A percentile compares a stretch with the other conserved stretches of the same genome.
phyloP scores from a whole-genome alignment of 2,329 filamentous ascomycete genomes.

The Fusarium tupiense region DNA sequence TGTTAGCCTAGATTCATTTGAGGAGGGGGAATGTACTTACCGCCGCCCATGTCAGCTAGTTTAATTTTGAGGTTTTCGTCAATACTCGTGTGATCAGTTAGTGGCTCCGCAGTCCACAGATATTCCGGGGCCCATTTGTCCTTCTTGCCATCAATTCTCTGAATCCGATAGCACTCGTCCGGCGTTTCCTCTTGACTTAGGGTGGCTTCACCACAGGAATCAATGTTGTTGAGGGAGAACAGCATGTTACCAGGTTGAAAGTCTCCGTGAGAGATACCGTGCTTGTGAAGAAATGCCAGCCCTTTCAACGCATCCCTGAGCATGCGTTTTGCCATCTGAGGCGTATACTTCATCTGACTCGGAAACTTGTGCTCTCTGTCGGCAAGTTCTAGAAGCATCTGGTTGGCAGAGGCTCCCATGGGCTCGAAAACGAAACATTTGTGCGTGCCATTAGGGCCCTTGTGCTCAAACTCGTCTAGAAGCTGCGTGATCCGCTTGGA shows the following conservation, averaged over 20 bases:
- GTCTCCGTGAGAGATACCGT: neutral
- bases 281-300: neutral
- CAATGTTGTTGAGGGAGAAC: neutral
- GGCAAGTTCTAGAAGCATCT: neutral
- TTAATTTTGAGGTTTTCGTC: neutral
- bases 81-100: neutral
- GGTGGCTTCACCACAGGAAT: neutral
- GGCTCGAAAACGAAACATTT: slow-evolving; percentile 45
- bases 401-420: slow-evolving; percentile 44
- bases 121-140: slow-evolving; percentile 12
- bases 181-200: fast-evolving
- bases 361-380: fast-evolving
- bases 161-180: too few relatives aligned
- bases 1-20: fast-evolving
- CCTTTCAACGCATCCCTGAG: slow-evolving; percentile 1
- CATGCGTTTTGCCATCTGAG: neutral
- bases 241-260: slow-evolving; percentile 11
- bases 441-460: slow-evolving; percentile 47
- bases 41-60: slow-evolving; percentile 14
- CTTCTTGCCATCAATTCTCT: slow-evolving; percentile 1
- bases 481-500: slow-evolving; percentile 44
- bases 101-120: neutral
- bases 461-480: slow-evolving; percentile 42
- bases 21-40: neutral
- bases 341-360: neutral